These are phyloP conservation scores for Trichocomaceae sp. DNA, from an alignment of 2,329 filamentous ascomycete species.

Conservation along the genomic window DNA sequence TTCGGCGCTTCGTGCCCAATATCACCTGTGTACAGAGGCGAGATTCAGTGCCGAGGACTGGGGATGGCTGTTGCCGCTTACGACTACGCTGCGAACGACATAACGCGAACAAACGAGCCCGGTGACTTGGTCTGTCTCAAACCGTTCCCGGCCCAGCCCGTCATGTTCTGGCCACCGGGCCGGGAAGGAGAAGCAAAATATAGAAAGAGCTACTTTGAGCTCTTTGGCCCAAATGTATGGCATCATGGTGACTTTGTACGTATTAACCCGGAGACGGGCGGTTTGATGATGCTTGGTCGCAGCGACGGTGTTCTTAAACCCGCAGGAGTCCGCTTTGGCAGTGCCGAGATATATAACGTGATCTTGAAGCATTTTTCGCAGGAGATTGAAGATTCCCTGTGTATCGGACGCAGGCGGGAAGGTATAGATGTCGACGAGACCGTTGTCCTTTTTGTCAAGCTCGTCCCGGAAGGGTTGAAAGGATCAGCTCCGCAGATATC, in stretches of 20 bases:
- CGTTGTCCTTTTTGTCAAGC: conserved; percentile 81
- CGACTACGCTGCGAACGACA: conserved; percentile 52
- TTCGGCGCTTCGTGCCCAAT: conserved; percentile 81
- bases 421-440: conserved; percentile 71
- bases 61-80: conserved; percentile 65
- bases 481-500: conserved; percentile 39
- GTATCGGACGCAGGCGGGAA: conserved; percentile 67
- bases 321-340: conserved; percentile 82
- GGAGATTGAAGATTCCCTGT: conserved; percentile 78
- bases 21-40: conserved; percentile 63
- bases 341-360: conserved; percentile 95
- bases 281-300: conserved; percentile 82
- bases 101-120: conserved; percentile 58
- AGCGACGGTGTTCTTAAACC: conserved; percentile 93
- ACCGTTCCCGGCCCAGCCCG: conserved; percentile 85
- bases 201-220: conserved; percentile 76
- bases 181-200: conserved; percentile 68
- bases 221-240: conserved; percentile 65
- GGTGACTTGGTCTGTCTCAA: conserved; percentile 82
- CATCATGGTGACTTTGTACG: conserved; percentile 90
- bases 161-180: conserved; percentile 72
- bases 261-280: conserved; percentile 63
- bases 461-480: conserved; percentile 39
- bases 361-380: conserved; percentile 72
- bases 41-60: conserved; percentile 70